Percentiles rank a stretch among this genome's conserved stretches.
phyloP scores from a whole-genome alignment of 75 land plant species.

The Sequoia sempervirens region DNA sequence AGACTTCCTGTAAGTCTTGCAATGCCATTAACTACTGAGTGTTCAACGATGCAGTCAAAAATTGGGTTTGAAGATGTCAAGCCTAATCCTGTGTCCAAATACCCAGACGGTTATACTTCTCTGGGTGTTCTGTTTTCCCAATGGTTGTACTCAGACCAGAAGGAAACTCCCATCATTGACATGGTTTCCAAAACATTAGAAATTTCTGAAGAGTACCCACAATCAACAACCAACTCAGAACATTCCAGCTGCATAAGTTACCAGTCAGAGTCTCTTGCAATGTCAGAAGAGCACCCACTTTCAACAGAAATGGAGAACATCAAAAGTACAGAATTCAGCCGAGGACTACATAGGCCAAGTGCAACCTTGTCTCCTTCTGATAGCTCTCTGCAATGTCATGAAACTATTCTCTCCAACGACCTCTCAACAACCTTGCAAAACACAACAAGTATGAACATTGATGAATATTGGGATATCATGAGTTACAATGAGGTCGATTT shows the following conservation, averaged over 20 bases:
- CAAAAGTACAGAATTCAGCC: background rate
- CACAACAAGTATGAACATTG: background rate
- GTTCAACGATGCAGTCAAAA: background rate
- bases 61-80: background rate
- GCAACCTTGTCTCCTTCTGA: background rate
- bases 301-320: background rate
- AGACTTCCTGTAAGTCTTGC: too few species aligned
- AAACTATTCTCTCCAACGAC: background rate
- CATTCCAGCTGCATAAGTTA: background rate
- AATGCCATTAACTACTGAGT: background rate
- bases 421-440: background rate
- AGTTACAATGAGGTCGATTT: background rate
- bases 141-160: background rate
- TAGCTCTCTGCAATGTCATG: background rate
- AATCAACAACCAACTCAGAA: background rate
- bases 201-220: background rate
- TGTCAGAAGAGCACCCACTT: background rate
- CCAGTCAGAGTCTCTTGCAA: background rate
- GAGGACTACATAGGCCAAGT: background rate
- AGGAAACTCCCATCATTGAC: background rate
- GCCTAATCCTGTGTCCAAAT: background rate
- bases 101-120: background rate
- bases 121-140: background rate
- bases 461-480: background rate
- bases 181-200: background rate